These are phyloP conservation scores for Talaromyces proteolyticus DNA, from an alignment of 495 filamentous ascomycete species.

Conservation along the genomic window DNA sequence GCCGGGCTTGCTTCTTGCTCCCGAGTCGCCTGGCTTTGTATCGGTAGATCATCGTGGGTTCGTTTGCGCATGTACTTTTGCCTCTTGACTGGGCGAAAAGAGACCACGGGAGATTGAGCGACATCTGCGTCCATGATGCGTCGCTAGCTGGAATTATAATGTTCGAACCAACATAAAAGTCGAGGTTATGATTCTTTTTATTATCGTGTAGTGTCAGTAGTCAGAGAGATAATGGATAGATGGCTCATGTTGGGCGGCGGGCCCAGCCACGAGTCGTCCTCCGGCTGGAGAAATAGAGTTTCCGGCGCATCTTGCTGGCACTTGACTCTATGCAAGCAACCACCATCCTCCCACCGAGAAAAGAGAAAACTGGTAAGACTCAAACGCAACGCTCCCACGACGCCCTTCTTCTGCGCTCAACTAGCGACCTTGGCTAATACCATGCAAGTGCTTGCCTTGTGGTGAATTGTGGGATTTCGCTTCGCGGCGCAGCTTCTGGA, in stretches of 20 bases:
- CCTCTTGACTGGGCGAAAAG: constrained; percentile 69
- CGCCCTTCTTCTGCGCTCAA: too few species aligned
- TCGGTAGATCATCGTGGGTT: constrained; percentile 17
- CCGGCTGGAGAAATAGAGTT: background rate
- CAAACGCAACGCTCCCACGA: too few species aligned
- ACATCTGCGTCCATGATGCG: constrained; percentile 26
- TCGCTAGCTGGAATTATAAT: too few species aligned
- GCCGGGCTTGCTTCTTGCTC: constrained; percentile 20
- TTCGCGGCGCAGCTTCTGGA: background rate
- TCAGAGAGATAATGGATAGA: too few species aligned
- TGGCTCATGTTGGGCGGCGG: too few species aligned
- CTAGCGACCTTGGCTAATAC: too few species aligned
- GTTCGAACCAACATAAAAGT: too few species aligned
- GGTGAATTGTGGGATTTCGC: background rate
- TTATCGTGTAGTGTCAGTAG: too few species aligned
- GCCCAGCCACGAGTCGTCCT: too few species aligned
- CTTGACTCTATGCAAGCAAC: too few species aligned
- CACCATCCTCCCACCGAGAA: background rate
- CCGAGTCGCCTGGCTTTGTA: constrained; percentile 10
- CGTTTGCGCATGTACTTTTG: constrained; percentile 69
- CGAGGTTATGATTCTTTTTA: too few species aligned
- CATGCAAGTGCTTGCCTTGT: background rate
- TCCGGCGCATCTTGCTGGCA: background rate
- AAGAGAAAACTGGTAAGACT: background rate
- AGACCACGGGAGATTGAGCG: constrained; percentile 15